phyloP scores from a whole-genome alignment of 148 eudicot species.

The Chenopodium suecicum region DNA sequence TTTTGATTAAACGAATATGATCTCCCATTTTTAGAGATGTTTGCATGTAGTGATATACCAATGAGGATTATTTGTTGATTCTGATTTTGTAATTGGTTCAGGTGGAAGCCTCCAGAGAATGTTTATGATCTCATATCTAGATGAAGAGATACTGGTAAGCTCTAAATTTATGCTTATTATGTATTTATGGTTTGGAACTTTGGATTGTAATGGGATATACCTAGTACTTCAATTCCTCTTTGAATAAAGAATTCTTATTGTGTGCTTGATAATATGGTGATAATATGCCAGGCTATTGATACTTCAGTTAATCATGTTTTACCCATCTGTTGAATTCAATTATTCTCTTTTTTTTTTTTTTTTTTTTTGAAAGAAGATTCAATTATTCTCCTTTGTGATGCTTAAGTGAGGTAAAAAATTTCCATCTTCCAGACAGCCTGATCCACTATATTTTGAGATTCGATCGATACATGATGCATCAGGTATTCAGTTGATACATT shows the following conservation, averaged over 20 bases:
- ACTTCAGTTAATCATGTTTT: background rate
- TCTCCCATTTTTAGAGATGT: background rate
- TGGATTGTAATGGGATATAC: background rate
- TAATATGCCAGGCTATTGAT: background rate
- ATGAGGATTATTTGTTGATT: background rate
- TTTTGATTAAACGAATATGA: background rate
- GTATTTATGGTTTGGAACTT: background rate
- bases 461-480: background rate
- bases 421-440: background rate
- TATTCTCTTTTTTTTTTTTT: background rate
- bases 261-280: background rate
- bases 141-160: slow-evolving; percentile 88
- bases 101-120: slow-evolving; percentile 72
- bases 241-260: too few relatives aligned
- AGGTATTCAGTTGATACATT: background rate
- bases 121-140: slow-evolving; percentile 90
- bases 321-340: background rate
- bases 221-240: background rate
- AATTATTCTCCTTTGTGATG: background rate
- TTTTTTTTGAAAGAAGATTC: background rate
- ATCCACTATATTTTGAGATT: background rate
- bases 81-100: slow-evolving; percentile 27
- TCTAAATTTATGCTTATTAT: background rate
- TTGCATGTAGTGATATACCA: background rate
- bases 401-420: background rate